phyloP scores from a whole-genome alignment of 192 early-diverging fungal species.

The Jimgerdemannia flammicorona region DNA sequence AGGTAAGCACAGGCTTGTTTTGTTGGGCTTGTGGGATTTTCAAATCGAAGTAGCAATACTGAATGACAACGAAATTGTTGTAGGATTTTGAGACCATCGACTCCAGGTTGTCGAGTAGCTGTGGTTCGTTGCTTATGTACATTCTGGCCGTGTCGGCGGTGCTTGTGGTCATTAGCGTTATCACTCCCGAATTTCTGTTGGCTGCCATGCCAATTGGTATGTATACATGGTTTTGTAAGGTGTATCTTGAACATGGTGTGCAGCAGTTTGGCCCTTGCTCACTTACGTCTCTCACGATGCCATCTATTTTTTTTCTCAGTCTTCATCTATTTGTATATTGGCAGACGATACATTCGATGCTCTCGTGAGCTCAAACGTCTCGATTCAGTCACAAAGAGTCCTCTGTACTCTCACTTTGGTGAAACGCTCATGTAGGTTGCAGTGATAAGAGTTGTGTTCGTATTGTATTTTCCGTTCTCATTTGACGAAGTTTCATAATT shows the following conservation, averaged over 20 bases:
- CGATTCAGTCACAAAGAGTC: constrained; percentile 66
- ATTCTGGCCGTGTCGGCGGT: constrained; percentile 36
- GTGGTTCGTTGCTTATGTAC: neutral
- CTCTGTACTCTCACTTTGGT: constrained; percentile 63
- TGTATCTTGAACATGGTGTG: neutral
- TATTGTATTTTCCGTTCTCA: too few relatives aligned
- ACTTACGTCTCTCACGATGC: neutral
- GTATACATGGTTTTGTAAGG: neutral
- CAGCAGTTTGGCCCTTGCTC: too few relatives aligned
- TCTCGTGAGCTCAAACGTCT: constrained; percentile 77
- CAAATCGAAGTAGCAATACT: neutral
- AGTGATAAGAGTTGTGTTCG: neutral
- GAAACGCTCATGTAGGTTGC: constrained; percentile 40
- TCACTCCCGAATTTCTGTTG: constrained; percentile 42
- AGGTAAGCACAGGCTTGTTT: neutral
- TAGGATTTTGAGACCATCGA: neutral
- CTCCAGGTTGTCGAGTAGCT: neutral
- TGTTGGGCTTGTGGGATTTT: neutral
- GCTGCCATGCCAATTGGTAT: constrained; percentile 15
- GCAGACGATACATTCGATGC: constrained; percentile 18
- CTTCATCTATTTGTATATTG: constrained; percentile 20
- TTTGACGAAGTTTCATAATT: neutral
- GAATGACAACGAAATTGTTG: neutral
- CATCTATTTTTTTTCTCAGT: neutral
- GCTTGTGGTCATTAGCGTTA: constrained; percentile 39